phyloP scores from a whole-genome alignment of 345 rosid genomes.

The Lepidium didymum region DNA sequence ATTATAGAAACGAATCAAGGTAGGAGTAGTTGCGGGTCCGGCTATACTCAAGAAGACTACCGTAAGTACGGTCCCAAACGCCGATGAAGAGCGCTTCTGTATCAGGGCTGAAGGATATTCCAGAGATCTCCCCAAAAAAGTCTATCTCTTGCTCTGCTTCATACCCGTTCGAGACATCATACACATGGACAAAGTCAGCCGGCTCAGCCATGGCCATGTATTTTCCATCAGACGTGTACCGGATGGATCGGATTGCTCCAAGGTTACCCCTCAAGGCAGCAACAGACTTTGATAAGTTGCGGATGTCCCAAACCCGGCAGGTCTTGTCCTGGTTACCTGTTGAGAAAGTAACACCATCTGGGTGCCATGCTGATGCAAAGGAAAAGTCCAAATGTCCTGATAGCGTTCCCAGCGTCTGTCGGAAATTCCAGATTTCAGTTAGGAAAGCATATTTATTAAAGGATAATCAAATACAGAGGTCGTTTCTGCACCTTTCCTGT shows the following conservation, averaged over 20 bases:
- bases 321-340: constrained; percentile 87
- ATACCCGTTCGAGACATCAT: constrained; percentile 49
- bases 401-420: constrained; percentile 41
- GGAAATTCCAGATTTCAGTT: background rate
- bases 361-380: constrained; percentile 85
- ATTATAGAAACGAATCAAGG: constrained; percentile 41
- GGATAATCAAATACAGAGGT: background rate
- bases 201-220: constrained; percentile 85
- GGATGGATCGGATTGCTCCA: constrained; percentile 69
- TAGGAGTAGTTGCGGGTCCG: constrained; percentile 51
- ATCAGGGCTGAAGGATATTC: constrained; percentile 70
- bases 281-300: constrained; percentile 51
- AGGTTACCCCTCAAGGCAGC: constrained; percentile 70
- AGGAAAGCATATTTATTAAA: background rate
- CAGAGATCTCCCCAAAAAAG: constrained; percentile 78
- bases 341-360: constrained; percentile 59
- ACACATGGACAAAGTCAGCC: constrained; percentile 77
- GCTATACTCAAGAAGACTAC: constrained; percentile 67
- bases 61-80: constrained; percentile 85
- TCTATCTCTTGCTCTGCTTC: constrained; percentile 70
- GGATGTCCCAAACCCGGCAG: constrained; percentile 64
- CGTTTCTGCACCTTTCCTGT: constrained; percentile 52
- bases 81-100: constrained; percentile 71
- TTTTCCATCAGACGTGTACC: constrained; percentile 63
- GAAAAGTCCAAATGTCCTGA: constrained; percentile 67